Percentiles rank a stretch among this genome's conserved stretches.
These are phyloP conservation scores for Noccaea caerulescens DNA, from an alignment of 345 rosid genomes.

Conservation along the genomic window DNA sequence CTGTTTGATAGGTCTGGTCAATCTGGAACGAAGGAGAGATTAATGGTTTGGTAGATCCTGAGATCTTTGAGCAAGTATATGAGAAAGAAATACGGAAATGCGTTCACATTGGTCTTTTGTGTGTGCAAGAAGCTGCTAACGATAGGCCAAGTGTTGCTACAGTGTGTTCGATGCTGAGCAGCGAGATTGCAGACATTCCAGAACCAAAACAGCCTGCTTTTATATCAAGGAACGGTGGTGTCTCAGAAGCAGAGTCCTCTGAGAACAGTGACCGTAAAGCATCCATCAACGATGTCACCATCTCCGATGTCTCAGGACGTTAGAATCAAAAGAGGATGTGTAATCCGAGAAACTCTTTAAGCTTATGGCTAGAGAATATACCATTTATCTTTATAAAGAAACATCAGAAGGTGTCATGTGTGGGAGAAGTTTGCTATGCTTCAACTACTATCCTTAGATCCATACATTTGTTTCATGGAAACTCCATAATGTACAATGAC, in stretches of 20 bases:
- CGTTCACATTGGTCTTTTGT: constrained; percentile 35
- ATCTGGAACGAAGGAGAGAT: constrained; percentile 31
- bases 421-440: too few relatives aligned
- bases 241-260: constrained; percentile 33
- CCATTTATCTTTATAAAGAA: too few relatives aligned
- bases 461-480: too few relatives aligned
- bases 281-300: constrained; percentile 38
- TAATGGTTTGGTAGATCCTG: constrained; percentile 17
- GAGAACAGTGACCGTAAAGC: constrained; percentile 39
- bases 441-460: too few relatives aligned
- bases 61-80: constrained; percentile 10
- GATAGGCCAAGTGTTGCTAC: constrained; percentile 44
- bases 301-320: constrained; percentile 39
- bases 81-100: constrained; percentile 30
- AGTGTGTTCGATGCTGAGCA: constrained; percentile 43
- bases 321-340: constrained; percentile 15
- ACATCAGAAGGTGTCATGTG: too few relatives aligned
- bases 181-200: constrained; percentile 32
- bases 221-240: constrained; percentile 25
- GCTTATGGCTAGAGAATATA: too few relatives aligned
- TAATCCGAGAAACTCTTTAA: not conserved
- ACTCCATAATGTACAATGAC: too few relatives aligned
- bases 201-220: constrained; percentile 39
- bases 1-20: constrained; percentile 38
- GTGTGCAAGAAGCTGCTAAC: constrained; percentile 41